These are phyloP conservation scores for Effrenium voratum DNA, from an alignment of 73 alveolate species.

Conservation along the genomic window DNA sequence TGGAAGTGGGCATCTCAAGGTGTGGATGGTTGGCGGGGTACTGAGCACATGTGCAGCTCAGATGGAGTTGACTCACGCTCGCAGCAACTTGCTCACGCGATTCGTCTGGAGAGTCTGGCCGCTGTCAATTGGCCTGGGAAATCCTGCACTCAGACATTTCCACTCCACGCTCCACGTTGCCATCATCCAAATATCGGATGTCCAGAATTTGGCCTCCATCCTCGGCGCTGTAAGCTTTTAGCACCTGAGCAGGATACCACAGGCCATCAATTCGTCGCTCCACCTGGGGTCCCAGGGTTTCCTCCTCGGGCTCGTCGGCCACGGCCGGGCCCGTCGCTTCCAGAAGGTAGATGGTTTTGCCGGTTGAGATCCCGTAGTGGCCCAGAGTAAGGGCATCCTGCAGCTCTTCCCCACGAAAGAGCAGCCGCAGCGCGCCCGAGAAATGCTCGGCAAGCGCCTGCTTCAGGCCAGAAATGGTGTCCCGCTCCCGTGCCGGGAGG, in stretches of 20 bases:
- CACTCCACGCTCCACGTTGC: constrained; percentile 82
- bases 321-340: background rate
- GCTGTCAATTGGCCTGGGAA: background rate
- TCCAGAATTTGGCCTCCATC: constrained; percentile 20
- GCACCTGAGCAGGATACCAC: constrained; percentile 66
- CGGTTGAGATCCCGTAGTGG: background rate
- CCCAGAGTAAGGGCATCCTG: background rate
- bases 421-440: constrained; percentile 22
- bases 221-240: background rate
- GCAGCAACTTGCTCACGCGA: no score
- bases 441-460: constrained; percentile 6
- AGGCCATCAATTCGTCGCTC: constrained; percentile 61
- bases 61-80: no score
- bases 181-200: constrained; percentile 57
- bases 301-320: background rate
- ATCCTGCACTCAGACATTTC: constrained; percentile 45
- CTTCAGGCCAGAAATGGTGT: constrained; percentile 24
- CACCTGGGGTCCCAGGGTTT: background rate
- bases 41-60: no score
- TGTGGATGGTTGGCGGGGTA: no score
- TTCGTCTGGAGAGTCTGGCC: background rate
- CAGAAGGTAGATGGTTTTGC: background rate
- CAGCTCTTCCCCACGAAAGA: constrained; percentile 26
- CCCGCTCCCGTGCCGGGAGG: background rate
- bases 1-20: no score